phyloP scores from a whole-genome alignment of 2,329 filamentous ascomycete genomes.

The Exophiala lecanii-corni region DNA sequence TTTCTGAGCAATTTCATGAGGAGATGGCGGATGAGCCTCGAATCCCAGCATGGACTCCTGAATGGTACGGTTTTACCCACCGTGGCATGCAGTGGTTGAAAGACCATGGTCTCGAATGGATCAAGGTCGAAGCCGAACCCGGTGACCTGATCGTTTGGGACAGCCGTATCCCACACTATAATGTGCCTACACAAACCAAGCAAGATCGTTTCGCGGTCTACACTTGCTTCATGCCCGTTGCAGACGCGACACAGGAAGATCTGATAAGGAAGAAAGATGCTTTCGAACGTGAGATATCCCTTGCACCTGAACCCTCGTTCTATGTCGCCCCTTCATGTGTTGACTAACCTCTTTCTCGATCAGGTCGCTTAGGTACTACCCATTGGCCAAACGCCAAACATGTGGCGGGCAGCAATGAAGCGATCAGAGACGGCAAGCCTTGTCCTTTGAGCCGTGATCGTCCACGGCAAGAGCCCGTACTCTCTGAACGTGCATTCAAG shows the following conservation, averaged over 20 bases:
- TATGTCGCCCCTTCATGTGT: too few relatives aligned
- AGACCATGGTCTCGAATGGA: conserved; percentile 29
- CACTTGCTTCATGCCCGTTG: conserved; percentile 40
- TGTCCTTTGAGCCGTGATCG: neutral
- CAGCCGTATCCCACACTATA: conserved; percentile 37
- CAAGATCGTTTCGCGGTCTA: conserved; percentile 35
- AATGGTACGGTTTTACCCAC: conserved; percentile 32
- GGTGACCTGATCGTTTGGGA: conserved; percentile 44
- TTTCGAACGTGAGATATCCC: conserved; percentile 35
- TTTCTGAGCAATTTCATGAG: conserved; percentile 32
- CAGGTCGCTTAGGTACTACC: conserved; percentile 36
- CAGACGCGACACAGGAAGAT: conserved; percentile 38
- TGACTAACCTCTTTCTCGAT: neutral
- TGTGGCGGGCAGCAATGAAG: conserved; percentile 11
- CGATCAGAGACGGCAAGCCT: neutral
- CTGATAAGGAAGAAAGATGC: conserved; percentile 40
- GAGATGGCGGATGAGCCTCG: conserved; percentile 30
- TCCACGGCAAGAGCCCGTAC: neutral
- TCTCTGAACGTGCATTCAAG: neutral
- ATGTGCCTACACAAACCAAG: conserved; percentile 32
- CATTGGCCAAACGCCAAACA: conserved; percentile 35
- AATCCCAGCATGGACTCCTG: conserved; percentile 28
- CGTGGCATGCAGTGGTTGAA: conserved; percentile 33
- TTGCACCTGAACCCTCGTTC: neutral
- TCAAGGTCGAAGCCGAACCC: conserved; percentile 40